Evolutionary conservation across 768 basidiomycete genomes (phyloP).

Genomic region (Rhodotorula sphaerocarpa): DNA sequence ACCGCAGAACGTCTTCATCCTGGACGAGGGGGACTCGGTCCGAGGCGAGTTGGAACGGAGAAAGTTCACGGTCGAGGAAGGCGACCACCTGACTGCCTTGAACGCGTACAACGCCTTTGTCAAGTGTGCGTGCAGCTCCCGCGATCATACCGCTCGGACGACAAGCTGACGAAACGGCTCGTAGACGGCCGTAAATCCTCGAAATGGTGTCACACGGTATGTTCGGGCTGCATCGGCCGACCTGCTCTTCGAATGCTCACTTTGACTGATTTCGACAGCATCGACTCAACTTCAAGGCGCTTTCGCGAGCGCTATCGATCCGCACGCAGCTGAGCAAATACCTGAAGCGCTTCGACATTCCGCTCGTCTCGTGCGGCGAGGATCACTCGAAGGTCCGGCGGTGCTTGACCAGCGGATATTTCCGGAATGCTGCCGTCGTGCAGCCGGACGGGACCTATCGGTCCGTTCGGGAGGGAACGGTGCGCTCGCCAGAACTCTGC

Average conservation of each 20-base stretch:
- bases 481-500: too few relatives aligned
- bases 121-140: conserved; percentile 50
- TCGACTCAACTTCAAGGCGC: conserved; percentile 82
- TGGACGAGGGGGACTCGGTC: conserved; percentile 76
- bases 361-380: conserved; percentile 71
- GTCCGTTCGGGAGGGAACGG: conserved; percentile 75
- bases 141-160: background rate
- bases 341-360: conserved; percentile 77
- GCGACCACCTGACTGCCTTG: conserved; percentile 87
- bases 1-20: conserved; percentile 80
- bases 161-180: background rate
- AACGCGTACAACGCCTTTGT: conserved; percentile 94
- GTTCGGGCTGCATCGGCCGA: background rate
- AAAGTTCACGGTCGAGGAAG: conserved; percentile 97
- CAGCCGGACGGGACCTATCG: conserved; percentile 86
- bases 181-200: conserved; percentile 56
- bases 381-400: conserved; percentile 72
- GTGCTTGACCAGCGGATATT: conserved; percentile 86
- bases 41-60: conserved; percentile 82
- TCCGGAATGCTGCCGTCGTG: conserved; percentile 87
- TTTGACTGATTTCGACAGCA: conserved; percentile 46
- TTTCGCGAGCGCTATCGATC: conserved; percentile 89
- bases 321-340: conserved; percentile 92
- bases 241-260: background rate
- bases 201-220: conserved; percentile 71